Base-by-base conservation (phyloP, 2,329 filamentous ascomycete species). In the Colletotrichum navitas region DNA sequence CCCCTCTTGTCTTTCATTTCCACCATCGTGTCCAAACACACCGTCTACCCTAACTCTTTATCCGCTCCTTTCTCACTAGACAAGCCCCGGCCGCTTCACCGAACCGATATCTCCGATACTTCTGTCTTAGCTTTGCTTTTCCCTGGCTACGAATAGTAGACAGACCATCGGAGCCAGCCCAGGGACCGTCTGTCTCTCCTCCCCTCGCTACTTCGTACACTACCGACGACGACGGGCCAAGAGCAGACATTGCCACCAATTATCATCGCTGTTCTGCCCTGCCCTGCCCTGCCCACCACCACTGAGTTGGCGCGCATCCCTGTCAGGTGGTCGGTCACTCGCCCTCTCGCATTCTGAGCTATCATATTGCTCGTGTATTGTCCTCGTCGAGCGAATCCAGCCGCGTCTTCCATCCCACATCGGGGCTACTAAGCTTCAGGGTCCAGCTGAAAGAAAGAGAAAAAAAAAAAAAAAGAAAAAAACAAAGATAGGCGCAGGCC, bases 231-330 rank as follows among this genome's bases (percentile, higher is more conserved):
- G n/a, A 45, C 21, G 4, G 24, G 21, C 43, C n/a, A 26, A 41
- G 45, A 51, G 32, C 26, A 63, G 51, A 55, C 60, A 68, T 71
- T 71, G 52, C 65, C 68, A 71, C 68, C 68, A 71, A 71, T 71
- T 63, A 63, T 32, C 56, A 63, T 32, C 14, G 45, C 29, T 43
- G 18, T 14, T 16, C 12, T 41, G 39, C 39, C 36, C 36, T 39
- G 36, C 55, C 8, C 26, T 63, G 29, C n/a, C 43, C 45, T 43
- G 54, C 41, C 55, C 51, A 54, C 56, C 41, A 43, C 43, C 54
- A 39, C 62, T 41, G 39, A 36, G 45, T 70, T 60, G 55, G 63
- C 54, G 47, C 66, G 54, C 45, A 47, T 66, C 29, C 68, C 68
- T 55, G 62, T 52, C 61, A 34, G 34, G 26, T 66, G 56, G 67